Evolutionary conservation across 306 rosid species (phyloP), one percentile per base, ranked within the genome.

Genomic region (Trifolium repens): DNA sequence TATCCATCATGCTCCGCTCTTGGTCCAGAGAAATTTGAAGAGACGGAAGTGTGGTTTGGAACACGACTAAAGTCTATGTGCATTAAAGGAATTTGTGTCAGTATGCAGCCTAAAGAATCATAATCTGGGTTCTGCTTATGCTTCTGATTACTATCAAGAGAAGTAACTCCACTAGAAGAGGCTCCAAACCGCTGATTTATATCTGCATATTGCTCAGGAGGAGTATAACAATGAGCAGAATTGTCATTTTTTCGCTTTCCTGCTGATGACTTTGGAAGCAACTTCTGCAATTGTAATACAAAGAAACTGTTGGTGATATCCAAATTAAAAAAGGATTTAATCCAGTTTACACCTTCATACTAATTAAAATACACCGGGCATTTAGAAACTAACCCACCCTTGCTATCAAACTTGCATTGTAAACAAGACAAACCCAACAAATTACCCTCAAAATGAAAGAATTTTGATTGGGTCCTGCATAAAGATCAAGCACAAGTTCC

Each of bases 251-350:
- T 85, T 34, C 74, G 79, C 65, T 72, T 81, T 78, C 85, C 86
- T 44, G 63, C 80, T 13, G 73, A 75, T 74, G 67, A 73, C 70
- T 71, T 87, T 30, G 86, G 54, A 54, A 72, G 78, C 82, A 79
- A 87, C 70, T 57, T 73, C 81, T 86, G 85, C 79, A 82, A 74
- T 77, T 46, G 79, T 66, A 71, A 79, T 60, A 82, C 49, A 80
- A 24, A 47, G 4, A 76, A 34, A 66, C 30, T 60, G 44, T 63
- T 30, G 64, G 32, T 14, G 16, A 81, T 70, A 68, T 27, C 60
- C 54, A 22, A 64, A 59, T 26, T 32, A 72, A 64, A 60, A 67
- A 26, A 74, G 16, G 64, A 64, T 8, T 47, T 32, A 58, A 32
- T 34, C 72, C 78, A 39, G 62, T 47, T 63, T 44, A 58, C 32